A percentile compares a stretch with the other conserved stretches of the same genome.
phyloP scores from a whole-genome alignment of 2,329 filamentous ascomycete species.

The Pezicula carpinea region DNA sequence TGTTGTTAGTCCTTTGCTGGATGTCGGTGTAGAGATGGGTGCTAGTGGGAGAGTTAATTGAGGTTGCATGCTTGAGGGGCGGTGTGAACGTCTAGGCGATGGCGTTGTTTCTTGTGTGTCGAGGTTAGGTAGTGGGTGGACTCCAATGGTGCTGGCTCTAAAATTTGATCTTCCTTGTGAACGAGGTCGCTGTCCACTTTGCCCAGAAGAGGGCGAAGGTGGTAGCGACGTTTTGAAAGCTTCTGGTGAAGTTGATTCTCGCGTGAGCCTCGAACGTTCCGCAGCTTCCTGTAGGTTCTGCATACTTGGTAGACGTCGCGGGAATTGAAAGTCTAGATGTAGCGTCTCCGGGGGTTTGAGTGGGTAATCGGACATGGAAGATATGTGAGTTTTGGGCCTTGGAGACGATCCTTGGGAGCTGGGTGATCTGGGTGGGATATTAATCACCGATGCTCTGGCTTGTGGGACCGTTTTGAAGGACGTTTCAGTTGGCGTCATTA shows the following conservation, averaged over 20 bases:
- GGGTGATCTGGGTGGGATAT: conserved; percentile 11
- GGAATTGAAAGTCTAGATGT: conserved; percentile 14
- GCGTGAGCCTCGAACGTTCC: not conserved
- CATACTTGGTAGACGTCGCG: conserved; percentile 17
- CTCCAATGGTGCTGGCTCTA: no score
- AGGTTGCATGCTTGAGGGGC: conserved; percentile 15
- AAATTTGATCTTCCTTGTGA: no score
- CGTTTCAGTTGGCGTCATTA: conserved; percentile 7
- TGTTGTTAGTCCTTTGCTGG: conserved; percentile 24
- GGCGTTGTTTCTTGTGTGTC: conserved; percentile 6
- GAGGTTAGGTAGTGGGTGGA: conserved; percentile 5
- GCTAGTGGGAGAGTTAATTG: conserved; percentile 1
- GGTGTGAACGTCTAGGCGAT: no score
- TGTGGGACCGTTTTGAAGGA: conserved; percentile 8
- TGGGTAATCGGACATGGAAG: not conserved
- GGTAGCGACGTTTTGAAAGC: conserved; percentile 3
- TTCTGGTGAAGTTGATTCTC: conserved; percentile 1
- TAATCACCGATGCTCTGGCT: conserved; percentile 5
- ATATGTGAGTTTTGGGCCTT: not conserved
- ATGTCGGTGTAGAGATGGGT: conserved; percentile 28
- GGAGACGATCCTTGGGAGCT: not conserved
- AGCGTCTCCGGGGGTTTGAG: conserved; percentile 6
- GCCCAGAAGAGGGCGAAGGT: not conserved
- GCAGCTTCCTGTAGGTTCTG: conserved; percentile 3
- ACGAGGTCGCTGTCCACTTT: not conserved